phyloP scores from a whole-genome alignment of 2,329 filamentous ascomycete genomes.

The Curvularia eragrostidis region DNA sequence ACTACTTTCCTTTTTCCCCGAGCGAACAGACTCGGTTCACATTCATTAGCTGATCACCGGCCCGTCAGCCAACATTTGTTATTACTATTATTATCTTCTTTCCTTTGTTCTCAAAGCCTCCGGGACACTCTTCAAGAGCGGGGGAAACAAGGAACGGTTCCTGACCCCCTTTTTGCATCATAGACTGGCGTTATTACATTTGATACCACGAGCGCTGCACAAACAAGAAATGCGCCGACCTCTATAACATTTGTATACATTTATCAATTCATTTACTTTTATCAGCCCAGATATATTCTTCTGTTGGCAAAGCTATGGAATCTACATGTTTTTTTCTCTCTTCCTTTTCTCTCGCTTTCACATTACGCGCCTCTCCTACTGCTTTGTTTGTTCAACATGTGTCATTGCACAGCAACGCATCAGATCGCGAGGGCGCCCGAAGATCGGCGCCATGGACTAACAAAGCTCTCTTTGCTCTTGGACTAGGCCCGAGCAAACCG shows the following conservation, averaged over 20 bases:
- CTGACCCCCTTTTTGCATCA: slow-evolving; percentile 8
- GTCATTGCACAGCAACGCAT: neutral
- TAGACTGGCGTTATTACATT: slow-evolving; percentile 19
- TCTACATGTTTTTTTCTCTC: neutral
- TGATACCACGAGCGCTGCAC: slow-evolving; percentile 12
- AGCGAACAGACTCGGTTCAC: neutral
- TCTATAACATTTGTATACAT: slow-evolving; percentile 1
- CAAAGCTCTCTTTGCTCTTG: neutral
- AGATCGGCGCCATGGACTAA: neutral
- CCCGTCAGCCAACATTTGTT: slow-evolving; percentile 6
- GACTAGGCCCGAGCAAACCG: neutral
- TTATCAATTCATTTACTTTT: slow-evolving; percentile 2
- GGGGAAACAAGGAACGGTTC: neutral
- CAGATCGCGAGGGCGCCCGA: neutral
- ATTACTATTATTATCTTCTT: slow-evolving; percentile 14
- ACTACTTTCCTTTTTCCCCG: neutral
- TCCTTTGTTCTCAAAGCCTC: slow-evolving; percentile 21
- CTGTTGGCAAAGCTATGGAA: neutral
- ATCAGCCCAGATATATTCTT: neutral
- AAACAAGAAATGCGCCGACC: slow-evolving; percentile 3
- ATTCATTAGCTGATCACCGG: slow-evolving; percentile 4
- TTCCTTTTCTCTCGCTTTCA: neutral
- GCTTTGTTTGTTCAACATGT: neutral
- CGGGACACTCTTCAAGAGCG: neutral
- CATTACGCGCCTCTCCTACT: neutral